A percentile compares a stretch with the other conserved stretches of the same genome.
Conservation (phyloP, 805 yeast species). For the Grigorovia jiainica region DNA sequence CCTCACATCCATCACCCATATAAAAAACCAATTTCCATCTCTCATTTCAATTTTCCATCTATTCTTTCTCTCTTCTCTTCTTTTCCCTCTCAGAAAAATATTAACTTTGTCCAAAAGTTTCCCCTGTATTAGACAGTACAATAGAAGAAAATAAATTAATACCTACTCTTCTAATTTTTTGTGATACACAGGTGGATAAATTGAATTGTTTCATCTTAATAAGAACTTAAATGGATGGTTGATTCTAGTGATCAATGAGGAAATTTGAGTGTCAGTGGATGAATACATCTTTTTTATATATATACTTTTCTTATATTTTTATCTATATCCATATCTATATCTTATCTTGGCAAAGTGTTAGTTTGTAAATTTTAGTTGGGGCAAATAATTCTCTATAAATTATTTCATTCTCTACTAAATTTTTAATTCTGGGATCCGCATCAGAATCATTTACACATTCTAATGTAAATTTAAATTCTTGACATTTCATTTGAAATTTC, state of each 20-base stretch:
- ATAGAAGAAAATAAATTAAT: conserved; percentile 8
- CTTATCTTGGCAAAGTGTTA: neutral
- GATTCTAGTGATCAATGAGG: conserved; percentile 10
- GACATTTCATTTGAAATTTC: conserved; percentile 34
- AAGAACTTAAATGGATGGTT: conserved; percentile 29
- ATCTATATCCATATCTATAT: neutral
- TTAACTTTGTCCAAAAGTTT: conserved; percentile 56
- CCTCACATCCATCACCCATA: neutral
- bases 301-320: neutral
- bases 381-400: conserved; percentile 12
- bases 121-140: conserved; percentile 68
- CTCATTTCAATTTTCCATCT: conserved; percentile 1
- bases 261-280: conserved; percentile 30
- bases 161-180: conserved; percentile 13
- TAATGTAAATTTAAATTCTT: conserved; percentile 12
- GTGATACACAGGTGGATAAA: conserved; percentile 30
- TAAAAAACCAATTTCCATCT: neutral
- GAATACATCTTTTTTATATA: conserved; percentile 13
- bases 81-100: conserved; percentile 6
- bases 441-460: conserved; percentile 13
- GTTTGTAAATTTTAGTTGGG: conserved; percentile 15
- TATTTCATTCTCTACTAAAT: neutral
- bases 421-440: neutral
- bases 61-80: conserved; percentile 5
- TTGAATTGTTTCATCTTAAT: conserved; percentile 16